A percentile compares a stretch with the other conserved stretches of the same genome.
Evolutionary conservation across 768 basidiomycete genomes (phyloP).

Genomic region (Termitomyces bulborhizus): DNA sequence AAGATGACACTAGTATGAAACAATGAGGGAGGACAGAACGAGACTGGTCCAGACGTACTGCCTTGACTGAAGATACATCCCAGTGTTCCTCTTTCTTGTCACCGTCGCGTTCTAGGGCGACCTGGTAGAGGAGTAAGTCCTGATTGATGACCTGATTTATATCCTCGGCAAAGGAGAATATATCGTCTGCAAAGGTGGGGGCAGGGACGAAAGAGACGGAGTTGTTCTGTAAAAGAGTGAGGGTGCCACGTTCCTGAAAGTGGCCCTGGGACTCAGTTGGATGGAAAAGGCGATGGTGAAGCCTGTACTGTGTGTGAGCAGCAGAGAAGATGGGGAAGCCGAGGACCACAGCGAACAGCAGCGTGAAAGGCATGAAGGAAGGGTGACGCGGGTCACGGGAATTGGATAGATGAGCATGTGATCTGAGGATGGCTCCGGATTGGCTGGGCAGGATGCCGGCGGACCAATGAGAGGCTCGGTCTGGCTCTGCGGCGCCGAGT

Average conservation of each 20-base stretch:
- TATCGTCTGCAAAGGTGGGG: conserved; percentile 38
- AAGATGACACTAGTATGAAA: conserved; percentile 57
- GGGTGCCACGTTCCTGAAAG: conserved; percentile 36
- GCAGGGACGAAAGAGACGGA: conserved; percentile 32
- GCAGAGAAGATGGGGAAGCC: conserved; percentile 9
- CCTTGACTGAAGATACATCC: conserved; percentile 57
- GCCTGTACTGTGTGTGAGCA: conserved; percentile 15
- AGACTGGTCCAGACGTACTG: conserved; percentile 31
- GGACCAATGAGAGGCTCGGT: conserved; percentile 1
- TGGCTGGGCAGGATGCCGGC: conserved; percentile 4
- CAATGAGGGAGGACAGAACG: conserved; percentile 4
- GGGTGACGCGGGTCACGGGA: conserved; percentile 4
- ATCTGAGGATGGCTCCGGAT: conserved; percentile 3
- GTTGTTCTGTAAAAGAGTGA: conserved; percentile 29
- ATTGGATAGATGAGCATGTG: conserved; percentile 2
- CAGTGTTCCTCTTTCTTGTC: conserved; percentile 40
- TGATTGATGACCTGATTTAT: conserved; percentile 28
- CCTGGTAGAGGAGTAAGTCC: conserved; percentile 56
- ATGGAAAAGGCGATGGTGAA: conserved; percentile 51
- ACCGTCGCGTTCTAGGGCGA: conserved; percentile 51
- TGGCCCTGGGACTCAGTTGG: conserved; percentile 31
- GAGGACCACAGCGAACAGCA: conserved; percentile 4
- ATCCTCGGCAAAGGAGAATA: conserved; percentile 35
- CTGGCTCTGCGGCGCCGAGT: background rate
- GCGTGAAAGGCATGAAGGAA: conserved; percentile 1